Evolutionary conservation across 2,329 filamentous ascomycete species (phyloP), one percentile per base, ranked within the genome.

Genomic region (Helotiales sp.): DNA sequence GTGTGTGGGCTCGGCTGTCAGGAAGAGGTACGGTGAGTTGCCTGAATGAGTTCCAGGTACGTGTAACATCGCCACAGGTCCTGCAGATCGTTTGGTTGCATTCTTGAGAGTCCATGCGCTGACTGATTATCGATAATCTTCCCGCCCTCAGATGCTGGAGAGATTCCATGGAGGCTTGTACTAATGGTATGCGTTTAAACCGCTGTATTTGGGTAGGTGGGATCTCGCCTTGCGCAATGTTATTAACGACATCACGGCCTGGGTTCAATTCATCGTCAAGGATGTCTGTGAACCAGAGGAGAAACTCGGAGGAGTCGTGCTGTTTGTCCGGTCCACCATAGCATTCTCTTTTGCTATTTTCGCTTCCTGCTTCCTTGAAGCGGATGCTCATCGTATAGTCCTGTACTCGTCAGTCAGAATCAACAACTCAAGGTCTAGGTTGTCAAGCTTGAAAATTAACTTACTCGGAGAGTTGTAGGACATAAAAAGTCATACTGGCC

Each of bases 261-360:
- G 84, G 79, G 77, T 97, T 96, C 5, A 96, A 89, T 79, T 99
- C 96, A 76, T 96, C 92, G 73, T 95, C 91, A 13, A 98, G 83
- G 71, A 91, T 89, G 62, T 92, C 89, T 43, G 97, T 84, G 28
- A 97, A 79, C 75, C 96, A 97, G 54, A 89, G 88, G 71, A 95
- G 89, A 72, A 97, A 97, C 75, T 98, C 96, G 71, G 94, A 91
- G 1, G 93, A 91, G 75, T 99, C 96, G 79, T 98, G 96, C 77
- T 98, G 95, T 28, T 63, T 60, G 59, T 88, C 82, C 26, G 84
- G 83, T 47, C 92, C 90, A 15, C 90, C 92, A 81, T 93, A 96
- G 22, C 70, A 70, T n/a, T 54, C 43, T 3, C 43, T 37, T 40
- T 63, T 34, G 22, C 50, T 24, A 28, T 52, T 63, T 43, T 61